Evolutionary conservation across 2,329 filamentous ascomycete genomes (phyloP).

Genomic region (Scytalidium sp.): DNA sequence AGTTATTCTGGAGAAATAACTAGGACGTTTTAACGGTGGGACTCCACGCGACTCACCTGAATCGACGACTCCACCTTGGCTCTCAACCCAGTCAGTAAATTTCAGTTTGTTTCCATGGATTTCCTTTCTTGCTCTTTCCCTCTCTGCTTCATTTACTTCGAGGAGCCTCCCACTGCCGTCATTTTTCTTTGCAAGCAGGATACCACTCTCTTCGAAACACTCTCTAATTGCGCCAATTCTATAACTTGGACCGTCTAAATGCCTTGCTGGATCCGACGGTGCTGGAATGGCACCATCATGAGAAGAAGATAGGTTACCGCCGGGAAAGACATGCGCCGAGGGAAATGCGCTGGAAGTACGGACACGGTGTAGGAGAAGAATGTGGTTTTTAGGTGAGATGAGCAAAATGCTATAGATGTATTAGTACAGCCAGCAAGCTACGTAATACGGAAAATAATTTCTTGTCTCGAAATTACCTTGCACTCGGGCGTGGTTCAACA

Average conservation of each 20-base stretch:
- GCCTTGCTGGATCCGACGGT: slow-evolving; percentile 49
- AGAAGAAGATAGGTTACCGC: slow-evolving; percentile 73
- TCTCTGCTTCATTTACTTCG: slow-evolving; percentile 54
- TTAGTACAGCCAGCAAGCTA: not conserved
- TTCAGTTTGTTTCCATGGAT: slow-evolving; percentile 65
- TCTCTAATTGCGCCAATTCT: slow-evolving; percentile 83
- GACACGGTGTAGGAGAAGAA: slow-evolving; percentile 84
- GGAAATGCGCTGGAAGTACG: slow-evolving; percentile 77
- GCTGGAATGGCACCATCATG: slow-evolving; percentile 66
- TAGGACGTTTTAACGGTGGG: too few species aligned
- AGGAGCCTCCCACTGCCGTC: slow-evolving; percentile 53
- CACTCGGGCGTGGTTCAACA: slow-evolving; percentile 58
- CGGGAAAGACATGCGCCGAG: slow-evolving; percentile 93
- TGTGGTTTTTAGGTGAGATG: slow-evolving; percentile 80
- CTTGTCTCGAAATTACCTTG: slow-evolving; percentile 43
- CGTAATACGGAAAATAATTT: slow-evolving; percentile 4
- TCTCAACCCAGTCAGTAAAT: slow-evolving; percentile 64
- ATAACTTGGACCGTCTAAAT: slow-evolving; percentile 71
- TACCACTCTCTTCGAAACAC: slow-evolving; percentile 93
- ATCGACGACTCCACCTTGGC: slow-evolving; percentile 60
- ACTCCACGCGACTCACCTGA: slow-evolving; percentile 55
- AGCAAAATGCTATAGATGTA: slow-evolving; percentile 64
- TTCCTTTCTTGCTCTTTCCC: slow-evolving; percentile 62
- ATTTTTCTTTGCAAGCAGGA: slow-evolving; percentile 57
- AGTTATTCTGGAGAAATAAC: too few species aligned